Evolutionary conservation across 2,329 filamentous ascomycete species (phyloP), one percentile per base, ranked within the genome.

Genomic region (Pestalotiopsis sp.): DNA sequence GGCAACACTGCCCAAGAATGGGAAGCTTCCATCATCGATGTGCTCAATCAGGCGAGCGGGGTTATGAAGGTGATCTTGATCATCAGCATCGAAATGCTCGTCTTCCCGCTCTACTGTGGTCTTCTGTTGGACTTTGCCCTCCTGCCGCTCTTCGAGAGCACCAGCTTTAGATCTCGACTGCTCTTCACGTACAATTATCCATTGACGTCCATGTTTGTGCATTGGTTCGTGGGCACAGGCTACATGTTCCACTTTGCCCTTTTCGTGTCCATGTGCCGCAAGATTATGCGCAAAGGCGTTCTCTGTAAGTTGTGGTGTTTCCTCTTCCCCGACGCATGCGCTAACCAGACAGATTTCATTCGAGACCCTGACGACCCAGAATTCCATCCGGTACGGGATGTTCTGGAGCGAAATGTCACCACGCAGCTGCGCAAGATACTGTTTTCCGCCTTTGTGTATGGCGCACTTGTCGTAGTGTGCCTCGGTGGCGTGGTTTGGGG

Each of bases 171-270:
- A 71, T 94, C 93, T 7, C 90, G 96, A 25, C 82, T 97, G 65
- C 83, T 90, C 3, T 99, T 97, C 76, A 93, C 93, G 2, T 83
- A 89, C 67, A 86, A 90, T 70, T 94, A 92, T 70, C 96, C 96
- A 0, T 87, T 95, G 72, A 98, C 94, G 0, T 97, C 95, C 14
- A 89, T 97, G 14, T 99, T 99, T 78, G 92, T 98, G 65, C 96
- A 99, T 79, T 99, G 96, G 96, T 99, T 99, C 77, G 92, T 98
- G 68, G 96, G 96, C 63, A 99, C 96, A 3, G 97, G 95, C 71
- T 99, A 99, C 81, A 99, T 99, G 97, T 99, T 99, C 82, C 96
- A 99, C 79, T 99, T 99, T 78, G 96, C 96, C 4, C 87, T 99
- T 3, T 99, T 99, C 78, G 96, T 99, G 20, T 97, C 95, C 68